Percentiles rank a stretch among this genome's conserved stretches.
Evolutionary conservation across 2,329 filamentous ascomycete species (phyloP).

Genomic region (Orbilia blumenaviensis): DNA sequence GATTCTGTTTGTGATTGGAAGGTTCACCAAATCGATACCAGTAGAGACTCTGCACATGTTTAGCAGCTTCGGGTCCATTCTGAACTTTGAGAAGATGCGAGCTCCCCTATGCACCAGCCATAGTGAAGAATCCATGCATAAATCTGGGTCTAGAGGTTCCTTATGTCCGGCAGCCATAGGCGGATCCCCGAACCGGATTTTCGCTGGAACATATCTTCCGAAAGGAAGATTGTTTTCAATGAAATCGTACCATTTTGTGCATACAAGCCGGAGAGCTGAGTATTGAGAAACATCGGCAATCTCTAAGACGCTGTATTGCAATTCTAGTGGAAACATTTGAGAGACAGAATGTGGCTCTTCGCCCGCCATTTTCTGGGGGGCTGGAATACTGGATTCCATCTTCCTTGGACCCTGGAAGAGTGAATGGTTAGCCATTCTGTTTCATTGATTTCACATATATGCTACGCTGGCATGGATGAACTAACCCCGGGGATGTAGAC

Average conservation of each 20-base stretch:
- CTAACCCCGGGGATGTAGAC: too few species aligned
- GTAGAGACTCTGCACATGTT: background rate
- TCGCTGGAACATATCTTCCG: slow-evolving; percentile 2
- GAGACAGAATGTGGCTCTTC: background rate
- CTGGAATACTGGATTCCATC: background rate
- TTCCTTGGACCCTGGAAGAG: background rate
- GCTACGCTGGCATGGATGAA: too few species aligned
- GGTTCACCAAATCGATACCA: background rate
- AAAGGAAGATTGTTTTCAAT: slow-evolving; percentile 6
- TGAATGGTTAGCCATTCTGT: background rate
- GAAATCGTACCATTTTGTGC: slow-evolving; percentile 1
- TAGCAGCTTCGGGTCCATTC: background rate
- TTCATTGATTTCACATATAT: too few species aligned
- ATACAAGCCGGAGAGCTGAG: background rate
- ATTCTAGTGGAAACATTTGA: background rate
- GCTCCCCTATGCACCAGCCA: background rate
- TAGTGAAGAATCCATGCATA: background rate
- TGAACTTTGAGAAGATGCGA: background rate
- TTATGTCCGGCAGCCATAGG: background rate
- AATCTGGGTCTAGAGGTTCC: background rate
- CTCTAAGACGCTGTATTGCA: background rate
- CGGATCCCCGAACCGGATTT: background rate
- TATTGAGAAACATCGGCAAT: background rate
- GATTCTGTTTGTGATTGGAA: background rate
- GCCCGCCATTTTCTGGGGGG: background rate